Evolutionary conservation across 2,329 filamentous ascomycete genomes (phyloP), one percentile per base, ranked within the genome.

Genomic region (Ophiosphaerella narmari): DNA sequence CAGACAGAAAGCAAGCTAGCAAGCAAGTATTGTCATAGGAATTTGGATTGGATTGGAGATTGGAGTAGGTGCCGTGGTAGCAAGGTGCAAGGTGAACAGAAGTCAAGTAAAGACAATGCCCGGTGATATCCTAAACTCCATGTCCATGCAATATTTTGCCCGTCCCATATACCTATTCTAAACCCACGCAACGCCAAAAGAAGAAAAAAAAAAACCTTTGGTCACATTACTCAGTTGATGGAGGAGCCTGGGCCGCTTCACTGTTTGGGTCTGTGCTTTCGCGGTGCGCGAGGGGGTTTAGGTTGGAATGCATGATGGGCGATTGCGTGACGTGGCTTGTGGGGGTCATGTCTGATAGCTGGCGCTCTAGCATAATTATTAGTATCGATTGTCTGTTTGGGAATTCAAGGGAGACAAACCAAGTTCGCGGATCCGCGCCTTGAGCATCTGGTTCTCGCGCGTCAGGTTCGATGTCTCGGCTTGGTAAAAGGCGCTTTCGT

Each of bases 381-480:
- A 59, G 50, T 11, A 13, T 13, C 11, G 6, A 23, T 34, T 3
- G 21, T 14, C 2, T 5, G 21, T 9, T 11, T 37, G 3, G 26
- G 21, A 7, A 8, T 14, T 21, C 18, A 21, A 21, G 11, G 7
- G 6, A 12, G 9, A 49, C 55, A 60, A 75, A 88, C 87, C 88
- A 12, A 91, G 75, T 63, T 91, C 88, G 32, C 86, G 80, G 51
- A 91, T 89, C 41, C 89, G 81, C 68, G 86, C 81, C 54, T 87
- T 85, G 43, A 93, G 76, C 89, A 93, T 91, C 73, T 92, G 89
- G 60, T 92, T 93, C 75, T 92, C 89, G 23, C 89, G 80, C 18
- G 86, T 82, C 62, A 93, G 74, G 75, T 85, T 91, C 73, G 90
- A 87, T 1, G 88, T 90, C 74, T 93, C 89, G 4, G 89, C 89